A percentile compares a stretch with the other conserved stretches of the same genome.
These are phyloP conservation scores for Neonothopanus nambi DNA, from an alignment of 1,284 basidiomycete species.

Conservation along the genomic window DNA sequence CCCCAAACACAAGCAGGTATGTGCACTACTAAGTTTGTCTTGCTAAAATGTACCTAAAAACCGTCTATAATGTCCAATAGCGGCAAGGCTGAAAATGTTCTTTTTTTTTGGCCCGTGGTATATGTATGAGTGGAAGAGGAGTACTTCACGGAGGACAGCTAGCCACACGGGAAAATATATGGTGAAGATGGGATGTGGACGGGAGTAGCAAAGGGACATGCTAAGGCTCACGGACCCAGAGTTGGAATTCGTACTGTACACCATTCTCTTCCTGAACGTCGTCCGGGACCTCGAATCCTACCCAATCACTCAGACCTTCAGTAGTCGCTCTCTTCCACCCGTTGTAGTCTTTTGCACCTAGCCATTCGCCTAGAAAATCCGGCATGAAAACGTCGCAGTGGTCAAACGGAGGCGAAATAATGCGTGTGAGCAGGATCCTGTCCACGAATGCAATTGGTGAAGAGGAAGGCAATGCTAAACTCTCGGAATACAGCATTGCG, in stretches of 20 bases:
- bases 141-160: background rate
- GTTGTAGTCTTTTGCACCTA: constrained; percentile 22
- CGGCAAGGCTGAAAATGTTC: constrained; percentile 52
- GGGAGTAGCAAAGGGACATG: background rate
- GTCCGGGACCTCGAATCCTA: constrained; percentile 74
- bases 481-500: constrained; percentile 78
- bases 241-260: constrained; percentile 85
- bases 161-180: too few relatives aligned
- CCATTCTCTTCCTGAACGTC: constrained; percentile 82
- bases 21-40: constrained; percentile 27
- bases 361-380: constrained; percentile 52
- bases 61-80: constrained; percentile 35
- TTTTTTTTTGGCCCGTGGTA: background rate
- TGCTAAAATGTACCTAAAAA: background rate
- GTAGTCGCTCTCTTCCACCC: constrained; percentile 64
- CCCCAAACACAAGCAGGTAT: constrained; percentile 97
- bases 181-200: background rate
- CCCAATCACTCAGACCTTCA: constrained; percentile 70
- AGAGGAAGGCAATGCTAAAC: constrained; percentile 46
- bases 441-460: constrained; percentile 53
- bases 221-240: constrained; percentile 68
- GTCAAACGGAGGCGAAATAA: constrained; percentile 72
- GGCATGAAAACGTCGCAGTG: constrained; percentile 89
- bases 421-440: constrained; percentile 85
- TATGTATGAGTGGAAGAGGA: background rate